Percentiles rank a stretch among this genome's conserved stretches.
These are phyloP conservation scores for Ceratobasidium sp. DNA, from an alignment of 1,284 basidiomycete species.

Conservation along the genomic window DNA sequence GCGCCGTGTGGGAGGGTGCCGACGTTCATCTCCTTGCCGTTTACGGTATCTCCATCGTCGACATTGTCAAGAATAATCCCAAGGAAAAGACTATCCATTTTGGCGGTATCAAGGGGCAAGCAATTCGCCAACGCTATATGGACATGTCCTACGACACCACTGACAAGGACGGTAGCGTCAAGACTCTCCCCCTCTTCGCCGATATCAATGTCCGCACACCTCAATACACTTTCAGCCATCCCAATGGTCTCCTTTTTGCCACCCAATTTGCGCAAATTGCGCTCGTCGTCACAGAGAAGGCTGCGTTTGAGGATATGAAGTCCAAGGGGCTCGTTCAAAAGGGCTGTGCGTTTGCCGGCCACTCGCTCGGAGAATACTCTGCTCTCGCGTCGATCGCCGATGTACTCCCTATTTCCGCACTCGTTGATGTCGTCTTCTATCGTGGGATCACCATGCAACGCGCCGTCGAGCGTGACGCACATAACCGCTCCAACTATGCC, in stretches of 20 bases:
- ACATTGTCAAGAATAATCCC: slow-evolving; percentile 97
- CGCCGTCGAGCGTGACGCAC: slow-evolving; percentile 92
- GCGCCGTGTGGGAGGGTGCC: slow-evolving; percentile 96
- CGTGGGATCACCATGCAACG: slow-evolving; percentile 99
- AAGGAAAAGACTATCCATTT: slow-evolving; percentile 99
- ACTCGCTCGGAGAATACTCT: slow-evolving; percentile 98
- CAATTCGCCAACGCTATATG: slow-evolving; percentile 98
- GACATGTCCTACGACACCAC: slow-evolving; percentile 97
- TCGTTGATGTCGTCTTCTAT: slow-evolving; percentile 99
- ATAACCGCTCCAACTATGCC: slow-evolving; percentile 95
- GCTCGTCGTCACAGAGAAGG: slow-evolving; percentile 96
- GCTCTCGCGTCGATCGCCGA: slow-evolving; percentile 97
- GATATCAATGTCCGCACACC: slow-evolving; percentile 93
- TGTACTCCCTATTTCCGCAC: slow-evolving; percentile 93
- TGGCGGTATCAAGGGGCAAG: slow-evolving; percentile 98
- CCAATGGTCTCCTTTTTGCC: slow-evolving; percentile 93
- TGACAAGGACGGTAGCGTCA: slow-evolving; percentile 94
- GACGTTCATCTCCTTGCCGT: slow-evolving; percentile 93
- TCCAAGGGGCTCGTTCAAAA: slow-evolving; percentile 93
- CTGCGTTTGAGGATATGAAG: slow-evolving; percentile 98
- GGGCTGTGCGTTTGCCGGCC: slow-evolving; percentile 94
- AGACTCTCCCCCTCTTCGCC: slow-evolving; percentile 92
- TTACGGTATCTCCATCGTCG: slow-evolving; percentile 97
- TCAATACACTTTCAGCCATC: slow-evolving; percentile 97
- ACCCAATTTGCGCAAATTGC: slow-evolving; percentile 99